Evolutionary conservation across 345 rosid species (phyloP).

Genomic region (Euphorbia pulcherrima): DNA sequence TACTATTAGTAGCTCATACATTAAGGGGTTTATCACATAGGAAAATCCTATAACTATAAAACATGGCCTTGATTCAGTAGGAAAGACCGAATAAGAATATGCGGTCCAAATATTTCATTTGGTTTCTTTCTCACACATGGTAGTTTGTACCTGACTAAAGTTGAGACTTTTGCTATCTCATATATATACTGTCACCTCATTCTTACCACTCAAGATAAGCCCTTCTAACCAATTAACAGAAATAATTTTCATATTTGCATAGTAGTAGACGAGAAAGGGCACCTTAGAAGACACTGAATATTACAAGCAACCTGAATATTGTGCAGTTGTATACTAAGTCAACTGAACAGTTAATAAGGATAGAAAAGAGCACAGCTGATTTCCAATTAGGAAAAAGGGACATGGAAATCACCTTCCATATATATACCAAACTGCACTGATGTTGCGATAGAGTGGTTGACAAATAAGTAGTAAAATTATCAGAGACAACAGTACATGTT

Average conservation of each 20-base stretch:
- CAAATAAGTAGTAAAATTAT: background rate
- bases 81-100: background rate
- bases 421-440: background rate
- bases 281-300: background rate
- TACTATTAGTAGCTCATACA: background rate
- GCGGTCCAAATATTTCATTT: background rate
- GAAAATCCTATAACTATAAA: background rate
- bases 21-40: background rate
- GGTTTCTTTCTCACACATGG: background rate
- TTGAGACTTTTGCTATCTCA: background rate
- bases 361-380: background rate
- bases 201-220: background rate
- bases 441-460: background rate
- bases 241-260: background rate
- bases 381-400: background rate
- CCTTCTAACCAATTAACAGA: background rate
- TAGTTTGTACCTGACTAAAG: background rate
- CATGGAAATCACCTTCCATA: background rate
- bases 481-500: background rate
- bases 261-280: background rate
- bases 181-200: background rate
- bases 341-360: background rate
- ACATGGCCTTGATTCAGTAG: background rate
- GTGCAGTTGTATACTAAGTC: background rate
- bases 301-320: background rate